phyloP scores from a whole-genome alignment of 495 filamentous ascomycete species.

The Recurvomyces mirabilis region DNA sequence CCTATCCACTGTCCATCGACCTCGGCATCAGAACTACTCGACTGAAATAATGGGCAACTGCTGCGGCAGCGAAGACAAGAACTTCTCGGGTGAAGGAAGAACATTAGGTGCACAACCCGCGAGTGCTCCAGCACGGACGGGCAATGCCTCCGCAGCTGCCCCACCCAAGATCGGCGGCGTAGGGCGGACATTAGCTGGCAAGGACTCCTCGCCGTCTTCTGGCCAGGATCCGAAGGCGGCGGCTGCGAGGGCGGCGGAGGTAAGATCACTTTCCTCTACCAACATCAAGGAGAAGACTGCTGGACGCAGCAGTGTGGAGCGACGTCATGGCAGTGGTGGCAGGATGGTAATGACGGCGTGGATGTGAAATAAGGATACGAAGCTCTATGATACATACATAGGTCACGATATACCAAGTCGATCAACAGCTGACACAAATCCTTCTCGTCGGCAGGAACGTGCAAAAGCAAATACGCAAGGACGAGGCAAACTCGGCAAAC shows the following conservation, averaged over 20 bases:
- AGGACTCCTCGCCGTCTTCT: slow-evolving; percentile 1
- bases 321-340: not conserved
- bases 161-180: slow-evolving; percentile 10
- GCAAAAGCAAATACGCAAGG: slow-evolving; percentile 2
- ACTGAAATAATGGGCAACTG: slow-evolving; percentile 22
- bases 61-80: slow-evolving; percentile 18
- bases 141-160: slow-evolving; percentile 9
- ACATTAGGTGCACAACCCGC: slow-evolving; percentile 16
- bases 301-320: not conserved
- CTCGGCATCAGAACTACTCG: no score
- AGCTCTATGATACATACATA: no score
- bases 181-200: slow-evolving; percentile 11
- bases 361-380: no score
- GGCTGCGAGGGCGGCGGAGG: slow-evolving; percentile 24
- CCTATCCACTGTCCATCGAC: no score
- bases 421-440: not conserved
- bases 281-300: not conserved
- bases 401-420: not conserved
- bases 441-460: slow-evolving; percentile 9
- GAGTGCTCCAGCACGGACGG: slow-evolving; percentile 4
- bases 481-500: slow-evolving; percentile 20
- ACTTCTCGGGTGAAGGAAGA: slow-evolving; percentile 21
- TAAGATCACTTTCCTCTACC: slow-evolving; percentile 13
- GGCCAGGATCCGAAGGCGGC: slow-evolving; percentile 17
- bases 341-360: slow-evolving; percentile 16